Evolutionary conservation across 2,329 filamentous ascomycete genomes (phyloP), one percentile per base, ranked within the genome.

Genomic region (Pleomassaria siparia): DNA sequence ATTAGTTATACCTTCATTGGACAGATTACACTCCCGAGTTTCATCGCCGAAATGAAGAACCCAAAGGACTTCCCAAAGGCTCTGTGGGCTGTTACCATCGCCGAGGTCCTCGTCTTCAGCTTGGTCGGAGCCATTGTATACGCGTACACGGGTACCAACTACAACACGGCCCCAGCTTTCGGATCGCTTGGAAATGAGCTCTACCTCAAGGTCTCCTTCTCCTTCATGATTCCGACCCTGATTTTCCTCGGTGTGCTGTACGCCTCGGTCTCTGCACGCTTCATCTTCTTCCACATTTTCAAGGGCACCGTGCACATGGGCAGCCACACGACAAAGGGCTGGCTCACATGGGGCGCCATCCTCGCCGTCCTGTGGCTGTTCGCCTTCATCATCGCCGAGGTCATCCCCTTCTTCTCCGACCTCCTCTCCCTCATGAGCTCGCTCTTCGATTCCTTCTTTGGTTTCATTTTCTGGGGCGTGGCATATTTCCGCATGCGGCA

Each of bases 1-100:
- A 96, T 96, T 66, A 89, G 86, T 72, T 96, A 96, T 69, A 96
- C 91, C 0, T 96, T 96, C 66, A 96, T 96, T 58, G 91, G 91
- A 0, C 91, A 96, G 68, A 95, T 96, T 61, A 96, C 91, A 0
- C 79, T 96, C 12, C 91, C 91, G 0, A 92, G 88, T 59, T 96
- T 96, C 75, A 96, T 96, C 55, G 91, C 91, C 3, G 91, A 96
- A 72, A 96, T 96, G 91, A 88, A 80, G 64, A 76, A 84, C 39
- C 83, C 80, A 1, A 84, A 81, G 47, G 91, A 96, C 58, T 96
- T 96, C 66, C 90, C 90, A 60, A 96, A 96, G 73, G 89, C 91
- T 2, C 81, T 96, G 1, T 96, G 90, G 83, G 87, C 86, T 2
- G 91, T 95, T 51, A 96, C 91, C 10, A 88, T 95, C 55, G 87